Evolutionary conservation across 1,284 basidiomycete genomes (phyloP).

Genomic region (Anthracocystis panici-leucophaei): DNA sequence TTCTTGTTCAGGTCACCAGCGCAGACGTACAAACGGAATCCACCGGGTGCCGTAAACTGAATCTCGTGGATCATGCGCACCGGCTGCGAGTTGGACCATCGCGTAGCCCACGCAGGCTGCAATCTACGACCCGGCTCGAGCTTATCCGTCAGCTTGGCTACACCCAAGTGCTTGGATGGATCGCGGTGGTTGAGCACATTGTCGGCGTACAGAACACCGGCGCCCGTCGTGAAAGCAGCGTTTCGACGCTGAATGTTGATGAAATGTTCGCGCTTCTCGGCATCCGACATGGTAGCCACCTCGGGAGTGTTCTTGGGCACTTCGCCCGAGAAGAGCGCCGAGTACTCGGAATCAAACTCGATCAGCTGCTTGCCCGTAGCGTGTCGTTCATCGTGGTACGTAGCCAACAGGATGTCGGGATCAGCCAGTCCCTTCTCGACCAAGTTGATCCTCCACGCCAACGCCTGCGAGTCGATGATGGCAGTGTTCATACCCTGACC

Average conservation of each 20-base stretch:
- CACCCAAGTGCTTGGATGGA: conserved; percentile 45
- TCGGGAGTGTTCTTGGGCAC: conserved; percentile 63
- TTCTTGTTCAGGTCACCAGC: conserved; percentile 73
- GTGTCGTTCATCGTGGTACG: conserved; percentile 71
- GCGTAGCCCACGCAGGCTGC: conserved; percentile 73
- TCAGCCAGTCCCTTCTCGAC: conserved; percentile 71
- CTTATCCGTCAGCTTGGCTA: conserved; percentile 44
- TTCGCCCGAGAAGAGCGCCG: conserved; percentile 69
- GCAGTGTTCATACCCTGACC: conserved; percentile 71
- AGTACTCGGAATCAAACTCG: conserved; percentile 70
- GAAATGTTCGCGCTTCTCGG: conserved; percentile 61
- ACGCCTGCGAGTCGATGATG: conserved; percentile 71
- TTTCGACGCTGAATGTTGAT: conserved; percentile 63
- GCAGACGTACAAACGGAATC: conserved; percentile 81
- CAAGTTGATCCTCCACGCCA: conserved; percentile 71
- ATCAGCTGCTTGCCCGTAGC: conserved; percentile 70
- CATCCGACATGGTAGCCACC: conserved; percentile 53
- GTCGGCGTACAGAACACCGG: conserved; percentile 60
- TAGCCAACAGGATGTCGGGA: conserved; percentile 65
- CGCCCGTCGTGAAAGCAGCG: conserved; percentile 65
- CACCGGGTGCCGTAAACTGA: conserved; percentile 74
- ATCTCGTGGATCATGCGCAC: conserved; percentile 79
- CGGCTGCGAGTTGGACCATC: conserved; percentile 77
- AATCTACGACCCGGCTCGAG: conserved; percentile 58
- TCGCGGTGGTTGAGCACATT: conserved; percentile 63